phyloP scores from a whole-genome alignment of 2,329 filamentous ascomycete species.

The Sclerotinia glacialis region DNA sequence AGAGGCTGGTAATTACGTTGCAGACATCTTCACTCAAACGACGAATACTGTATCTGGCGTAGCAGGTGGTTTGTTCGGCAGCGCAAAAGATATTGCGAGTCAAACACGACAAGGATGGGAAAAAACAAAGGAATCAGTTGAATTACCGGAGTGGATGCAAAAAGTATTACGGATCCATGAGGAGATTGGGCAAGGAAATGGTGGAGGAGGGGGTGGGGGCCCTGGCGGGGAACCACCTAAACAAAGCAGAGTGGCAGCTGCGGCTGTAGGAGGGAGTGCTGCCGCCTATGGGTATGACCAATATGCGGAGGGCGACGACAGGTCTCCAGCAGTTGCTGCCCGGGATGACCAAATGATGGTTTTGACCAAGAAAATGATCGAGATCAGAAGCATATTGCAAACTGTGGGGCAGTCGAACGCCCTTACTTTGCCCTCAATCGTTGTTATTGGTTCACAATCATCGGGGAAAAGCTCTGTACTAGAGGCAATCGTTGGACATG shows the following conservation, averaged over 20 bases:
- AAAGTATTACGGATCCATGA: constrained; percentile 65
- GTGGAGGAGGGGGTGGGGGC: constrained; percentile 42
- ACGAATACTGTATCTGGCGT: constrained; percentile 68
- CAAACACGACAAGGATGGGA: constrained; percentile 81
- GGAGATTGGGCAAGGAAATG: constrained; percentile 50
- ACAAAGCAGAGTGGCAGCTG: constrained; percentile 59
- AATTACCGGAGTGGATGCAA: constrained; percentile 75
- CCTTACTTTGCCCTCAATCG: constrained; percentile 88
- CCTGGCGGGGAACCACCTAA: constrained; percentile 51
- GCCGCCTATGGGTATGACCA: constrained; percentile 77
- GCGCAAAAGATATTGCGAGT: constrained; percentile 70
- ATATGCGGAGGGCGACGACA: constrained; percentile 65
- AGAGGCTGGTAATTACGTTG: constrained; percentile 74
- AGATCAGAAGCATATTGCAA: constrained; percentile 88
- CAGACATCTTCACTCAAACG: constrained; percentile 72
- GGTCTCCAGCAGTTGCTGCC: constrained; percentile 63
- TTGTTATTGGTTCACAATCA: constrained; percentile 98
- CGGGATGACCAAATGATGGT: constrained; percentile 99
- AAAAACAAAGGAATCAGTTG: constrained; percentile 74
- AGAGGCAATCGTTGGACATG: constrained; percentile 95
- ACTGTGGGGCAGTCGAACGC: constrained; percentile 88
- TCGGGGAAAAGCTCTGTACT: constrained; percentile 97
- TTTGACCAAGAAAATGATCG: constrained; percentile 98
- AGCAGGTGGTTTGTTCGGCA: constrained; percentile 67
- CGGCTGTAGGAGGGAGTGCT: constrained; percentile 67